These are phyloP conservation scores for Pezicula radicicola DNA, from an alignment of 2,329 filamentous ascomycete genomes.

Conservation along the genomic window DNA sequence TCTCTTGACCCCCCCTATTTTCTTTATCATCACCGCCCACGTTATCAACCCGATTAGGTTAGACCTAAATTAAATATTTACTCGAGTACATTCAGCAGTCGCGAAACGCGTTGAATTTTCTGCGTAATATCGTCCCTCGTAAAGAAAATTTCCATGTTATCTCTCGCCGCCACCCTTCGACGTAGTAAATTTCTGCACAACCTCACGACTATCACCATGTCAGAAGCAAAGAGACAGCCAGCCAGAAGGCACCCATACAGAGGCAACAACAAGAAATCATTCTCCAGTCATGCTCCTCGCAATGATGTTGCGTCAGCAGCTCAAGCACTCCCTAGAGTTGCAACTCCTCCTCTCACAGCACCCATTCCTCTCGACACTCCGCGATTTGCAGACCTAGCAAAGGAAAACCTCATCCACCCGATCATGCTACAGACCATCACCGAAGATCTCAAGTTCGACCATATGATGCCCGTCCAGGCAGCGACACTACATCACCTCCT, in stretches of 20 bases:
- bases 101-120: too few species aligned
- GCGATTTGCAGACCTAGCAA: constrained; percentile 43
- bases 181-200: constrained; percentile 12
- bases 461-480: constrained; percentile 91
- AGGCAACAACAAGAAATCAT: constrained; percentile 17
- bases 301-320: constrained; percentile 28
- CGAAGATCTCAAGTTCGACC: constrained; percentile 68
- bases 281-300: constrained; percentile 16
- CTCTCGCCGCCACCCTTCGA: constrained; percentile 12
- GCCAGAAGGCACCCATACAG: constrained; percentile 17
- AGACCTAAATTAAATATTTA: too few species aligned
- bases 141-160: constrained; percentile 7
- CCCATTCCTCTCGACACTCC: constrained; percentile 41
- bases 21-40: too few species aligned
- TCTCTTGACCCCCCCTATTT: too few species aligned
- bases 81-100: too few species aligned
- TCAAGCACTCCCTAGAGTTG: constrained; percentile 16
- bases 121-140: background rate
- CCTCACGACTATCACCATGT: constrained; percentile 18
- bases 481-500: constrained; percentile 79
- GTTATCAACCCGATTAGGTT: too few species aligned
- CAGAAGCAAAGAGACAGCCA: constrained; percentile 16
- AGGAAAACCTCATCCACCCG: constrained; percentile 41
- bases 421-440: constrained; percentile 58
- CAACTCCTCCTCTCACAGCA: constrained; percentile 33